These are phyloP conservation scores for Penicillium salamii DNA, from an alignment of 495 filamentous ascomycete species.

Conservation along the genomic window DNA sequence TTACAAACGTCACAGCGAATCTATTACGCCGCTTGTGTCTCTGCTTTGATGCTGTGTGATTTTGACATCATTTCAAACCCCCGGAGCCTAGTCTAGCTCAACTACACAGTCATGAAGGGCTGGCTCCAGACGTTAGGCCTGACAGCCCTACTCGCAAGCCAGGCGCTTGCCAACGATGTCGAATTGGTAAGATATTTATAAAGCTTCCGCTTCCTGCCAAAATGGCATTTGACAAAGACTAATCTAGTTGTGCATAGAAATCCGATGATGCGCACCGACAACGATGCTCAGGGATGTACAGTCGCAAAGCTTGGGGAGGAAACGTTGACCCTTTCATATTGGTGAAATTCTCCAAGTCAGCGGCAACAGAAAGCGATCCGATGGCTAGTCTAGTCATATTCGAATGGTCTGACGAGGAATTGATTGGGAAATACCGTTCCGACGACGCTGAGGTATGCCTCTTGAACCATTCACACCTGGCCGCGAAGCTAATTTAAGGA, in stretches of 20 bases:
- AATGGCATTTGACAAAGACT: constrained; percentile 7
- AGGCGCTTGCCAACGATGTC: constrained; percentile 58
- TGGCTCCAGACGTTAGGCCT: constrained; percentile 49
- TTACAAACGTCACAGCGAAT: background rate
- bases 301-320: constrained; percentile 83
- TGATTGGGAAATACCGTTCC: constrained; percentile 59
- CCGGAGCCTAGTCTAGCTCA: constrained; percentile 30
- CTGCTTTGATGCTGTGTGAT: constrained; percentile 14
- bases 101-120: constrained; percentile 49
- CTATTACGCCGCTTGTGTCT: constrained; percentile 9
- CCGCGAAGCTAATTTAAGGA: constrained; percentile 14
- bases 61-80: constrained; percentile 14
- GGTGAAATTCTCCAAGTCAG: constrained; percentile 69
- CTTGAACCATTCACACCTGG: background rate
- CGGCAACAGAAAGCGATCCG: constrained; percentile 59
- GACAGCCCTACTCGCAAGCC: constrained; percentile 50
- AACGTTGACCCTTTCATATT: constrained; percentile 84
- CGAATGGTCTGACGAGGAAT: constrained; percentile 82
- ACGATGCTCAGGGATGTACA: constrained; percentile 98
- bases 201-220: background rate
- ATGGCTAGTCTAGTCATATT: constrained; percentile 86
- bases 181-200: constrained; percentile 52
- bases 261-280: constrained; percentile 74
- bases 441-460: constrained; percentile 33
- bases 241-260: constrained; percentile 46